Evolutionary conservation across 148 eudicot species (phyloP), one percentile per base, ranked within the genome.

Genomic region (Suaeda aralocaspica): DNA sequence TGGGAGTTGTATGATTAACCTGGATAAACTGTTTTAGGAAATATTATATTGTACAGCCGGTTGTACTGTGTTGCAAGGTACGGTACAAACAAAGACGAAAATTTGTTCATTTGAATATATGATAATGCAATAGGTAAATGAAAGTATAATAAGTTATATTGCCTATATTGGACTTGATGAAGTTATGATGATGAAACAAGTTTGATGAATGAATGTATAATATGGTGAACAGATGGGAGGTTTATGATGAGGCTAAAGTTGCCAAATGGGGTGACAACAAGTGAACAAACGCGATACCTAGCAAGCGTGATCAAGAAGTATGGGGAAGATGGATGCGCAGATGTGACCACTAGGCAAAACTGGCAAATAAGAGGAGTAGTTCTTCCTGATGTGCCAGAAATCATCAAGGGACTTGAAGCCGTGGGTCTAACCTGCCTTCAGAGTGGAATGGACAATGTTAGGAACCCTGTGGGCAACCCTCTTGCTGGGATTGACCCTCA

Each of bases 211-310:
- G 36, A 45, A 65, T 30, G 39, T 11, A 4, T 39, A 10, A 3
- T 3, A 59, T 34, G 25, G 24, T 30, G 81, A 66, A 66, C 51
- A 94, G 99, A 91, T 80, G 99, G 99, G 56, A 83, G 99, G 82
- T 94, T 94, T 76, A 94, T 94, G 99, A 94, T 94, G 99, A 83
- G 99, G 70, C 59, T 94, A 69, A 94, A 94, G 91, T 89, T 94
- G 41, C 99, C 99, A 30, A 94, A 94, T 30, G 99, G 99, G 4
- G 90, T 94, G n/a, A 91, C 99, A 44, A 89, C 96, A 0, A 89
- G 99, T 55, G 91, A 83, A 1, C 99, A 94, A 46, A 94, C 99
- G 21, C 83, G 97, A 56, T 94, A 89, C 76, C 46, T 94, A 28
- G 99, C 97, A 5, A 91, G 97, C 39, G 96, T 89, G 8, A 94